These are phyloP conservation scores for Neoascochyta sp. DNA, from an alignment of 2,329 filamentous ascomycete genomes.

Conservation along the genomic window DNA sequence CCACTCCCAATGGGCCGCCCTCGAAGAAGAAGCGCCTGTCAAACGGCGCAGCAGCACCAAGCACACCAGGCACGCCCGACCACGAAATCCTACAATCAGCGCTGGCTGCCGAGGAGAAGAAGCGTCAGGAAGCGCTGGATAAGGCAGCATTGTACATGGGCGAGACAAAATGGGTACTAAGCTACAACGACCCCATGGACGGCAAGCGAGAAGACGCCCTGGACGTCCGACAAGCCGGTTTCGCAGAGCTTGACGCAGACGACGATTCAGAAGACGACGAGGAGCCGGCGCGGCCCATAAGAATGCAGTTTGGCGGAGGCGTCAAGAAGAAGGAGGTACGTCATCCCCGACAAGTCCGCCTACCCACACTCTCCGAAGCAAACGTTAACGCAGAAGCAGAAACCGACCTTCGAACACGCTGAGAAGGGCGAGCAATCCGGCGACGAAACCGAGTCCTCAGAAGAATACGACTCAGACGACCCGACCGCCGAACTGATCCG, in stretches of 20 bases:
- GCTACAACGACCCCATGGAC: constrained; percentile 48
- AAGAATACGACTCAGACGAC: constrained; percentile 44
- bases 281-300: constrained; percentile 26
- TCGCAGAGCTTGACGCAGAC: constrained; percentile 49
- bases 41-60: constrained; percentile 35
- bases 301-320: constrained; percentile 53
- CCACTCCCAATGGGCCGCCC: constrained; percentile 51
- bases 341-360: constrained; percentile 6
- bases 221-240: constrained; percentile 60
- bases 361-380: too few relatives aligned
- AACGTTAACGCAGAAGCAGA: too few relatives aligned
- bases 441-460: constrained; percentile 19
- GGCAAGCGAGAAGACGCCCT: constrained; percentile 39
- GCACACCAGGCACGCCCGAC: constrained; percentile 41
- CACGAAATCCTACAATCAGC: constrained; percentile 61
- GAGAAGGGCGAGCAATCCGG: constrained; percentile 23
- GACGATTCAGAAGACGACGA: constrained; percentile 36
- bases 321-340: constrained; percentile 33
- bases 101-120: constrained; percentile 63
- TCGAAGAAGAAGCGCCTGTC: constrained; percentile 63
- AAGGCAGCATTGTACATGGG: constrained; percentile 60
- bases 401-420: constrained; percentile 13
- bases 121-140: constrained; percentile 56
- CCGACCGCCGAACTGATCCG: constrained; percentile 45
- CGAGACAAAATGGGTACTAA: constrained; percentile 74